Base-by-base conservation (phyloP, 805 yeast species). In the Candida ficus region DNA sequence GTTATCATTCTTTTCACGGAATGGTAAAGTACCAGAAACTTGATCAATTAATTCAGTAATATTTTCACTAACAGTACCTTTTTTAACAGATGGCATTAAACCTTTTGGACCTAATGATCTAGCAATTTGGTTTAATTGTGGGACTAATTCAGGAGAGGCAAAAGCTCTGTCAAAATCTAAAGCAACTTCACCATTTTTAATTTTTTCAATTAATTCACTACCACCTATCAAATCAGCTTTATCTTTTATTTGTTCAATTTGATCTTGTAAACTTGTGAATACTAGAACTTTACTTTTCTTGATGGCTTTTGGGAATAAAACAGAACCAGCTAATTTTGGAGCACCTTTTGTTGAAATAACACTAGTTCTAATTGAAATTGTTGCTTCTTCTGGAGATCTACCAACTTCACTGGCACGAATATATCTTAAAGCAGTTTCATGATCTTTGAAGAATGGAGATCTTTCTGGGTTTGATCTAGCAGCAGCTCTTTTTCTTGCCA, bases 331-430 rank as follows among this genome's bases (percentile, higher is more conserved):
- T 39, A 90, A 62, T 20, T 87, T 84, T 27, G 80, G 78, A 18
- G 84, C 80, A 50, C 96, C 96, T 56, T 76, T 79, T 44, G 83
- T 91, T 17, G 82, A 77, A 10, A 81, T 73, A 23, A 89, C 69
- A 14, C 76, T 67, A 14, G 86, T 72, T 39, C 82, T 76, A 40
- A 85, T 62, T 14, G 84, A 68, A 30, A 91, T 68, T 19, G 90
- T 81, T 18, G 91, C 79, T 51, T 80, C 78, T n/a, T 73, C 64
- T 5, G 72, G 66, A 3, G 91, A 78, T 56, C 84, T 78, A 5
- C 99, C 98, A 5, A 89, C 95, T 61, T 89, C 96, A 5, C 89
- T 78, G 0, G 98, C 96, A 47, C 96, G 72, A 42, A 91, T 58
- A 56, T 80, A 89, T 52, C 84, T 73, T 60, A 88, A 61, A 2